Percentiles rank a stretch among this genome's conserved stretches.
Conservation (phyloP, 768 basidiomycete species). For the Tricholoma matsutake region DNA sequence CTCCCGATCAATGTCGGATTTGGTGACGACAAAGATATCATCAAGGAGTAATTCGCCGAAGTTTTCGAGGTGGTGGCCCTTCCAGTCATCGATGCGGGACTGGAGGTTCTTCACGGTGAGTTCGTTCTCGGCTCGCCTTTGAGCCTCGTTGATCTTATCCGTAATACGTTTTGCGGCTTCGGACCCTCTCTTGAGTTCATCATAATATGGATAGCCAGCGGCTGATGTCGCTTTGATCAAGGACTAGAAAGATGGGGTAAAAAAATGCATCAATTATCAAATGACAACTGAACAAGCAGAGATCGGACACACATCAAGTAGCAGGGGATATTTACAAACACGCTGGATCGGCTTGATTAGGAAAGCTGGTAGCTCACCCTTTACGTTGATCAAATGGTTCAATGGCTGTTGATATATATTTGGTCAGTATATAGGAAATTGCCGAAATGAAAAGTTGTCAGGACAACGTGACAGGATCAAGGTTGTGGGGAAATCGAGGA, state of each 20-base stretch:
- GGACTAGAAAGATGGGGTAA: constrained; percentile 42
- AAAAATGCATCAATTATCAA: constrained; percentile 9
- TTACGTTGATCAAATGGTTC: constrained; percentile 83
- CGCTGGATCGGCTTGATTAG: constrained; percentile 98
- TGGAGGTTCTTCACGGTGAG: constrained; percentile 86
- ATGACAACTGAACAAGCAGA: constrained; percentile 13
- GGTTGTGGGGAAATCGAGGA: constrained; percentile 10
- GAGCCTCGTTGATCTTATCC: constrained; percentile 93
- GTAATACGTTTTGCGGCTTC: constrained; percentile 90
- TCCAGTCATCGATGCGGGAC: constrained; percentile 95
- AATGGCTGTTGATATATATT: constrained; percentile 56
- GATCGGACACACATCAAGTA: constrained; percentile 73
- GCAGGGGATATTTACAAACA: constrained; percentile 96
- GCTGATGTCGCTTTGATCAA: constrained; percentile 69
- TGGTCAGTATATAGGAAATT: constrained; percentile 33
- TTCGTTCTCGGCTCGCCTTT: constrained; percentile 87
- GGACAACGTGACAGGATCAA: constrained; percentile 21
- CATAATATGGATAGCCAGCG: constrained; percentile 63
- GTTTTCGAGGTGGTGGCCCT: constrained; percentile 92
- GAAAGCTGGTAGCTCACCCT: constrained; percentile 92
- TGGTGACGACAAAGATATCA: constrained; percentile 94
- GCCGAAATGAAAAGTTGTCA: constrained; percentile 33
- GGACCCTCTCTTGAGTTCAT: constrained; percentile 81
- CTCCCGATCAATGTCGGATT: constrained; percentile 94
- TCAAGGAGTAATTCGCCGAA: constrained; percentile 94